Percentiles rank a stretch among this genome's conserved stretches.
Evolutionary conservation across 306 rosid genomes (phyloP).

Genomic region (Mucuna pruriens): DNA sequence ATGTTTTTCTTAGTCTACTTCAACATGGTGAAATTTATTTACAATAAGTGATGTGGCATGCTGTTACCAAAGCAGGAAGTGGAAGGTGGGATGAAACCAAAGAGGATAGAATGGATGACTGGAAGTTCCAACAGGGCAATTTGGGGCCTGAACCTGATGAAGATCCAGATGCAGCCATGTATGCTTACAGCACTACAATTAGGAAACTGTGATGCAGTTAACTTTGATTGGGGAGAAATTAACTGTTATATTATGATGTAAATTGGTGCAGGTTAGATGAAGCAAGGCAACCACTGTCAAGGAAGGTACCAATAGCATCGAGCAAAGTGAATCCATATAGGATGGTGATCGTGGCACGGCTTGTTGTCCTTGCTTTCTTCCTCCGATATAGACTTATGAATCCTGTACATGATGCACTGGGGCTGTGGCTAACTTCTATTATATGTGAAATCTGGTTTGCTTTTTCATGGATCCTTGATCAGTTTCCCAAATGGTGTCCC

Average conservation of each 20-base stretch:
- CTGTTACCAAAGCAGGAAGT: constrained; percentile 59
- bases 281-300: constrained; percentile 89
- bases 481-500: constrained; percentile 95
- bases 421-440: constrained; percentile 84
- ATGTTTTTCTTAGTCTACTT: not conserved
- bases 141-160: constrained; percentile 83
- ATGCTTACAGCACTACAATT: constrained; percentile 17
- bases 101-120: constrained; percentile 78
- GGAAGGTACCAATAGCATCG: constrained; percentile 86
- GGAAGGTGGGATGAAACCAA: constrained; percentile 81
- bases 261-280: constrained; percentile 79
- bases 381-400: constrained; percentile 72
- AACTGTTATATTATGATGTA: constrained; percentile 4
- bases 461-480: constrained; percentile 94
- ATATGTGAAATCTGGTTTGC: constrained; percentile 90
- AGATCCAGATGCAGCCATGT: constrained; percentile 76
- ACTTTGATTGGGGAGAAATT: not conserved
- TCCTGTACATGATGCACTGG: constrained; percentile 78
- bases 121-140: constrained; percentile 95
- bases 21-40: not conserved
- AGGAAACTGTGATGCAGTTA: constrained; percentile 16
- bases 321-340: constrained; percentile 85
- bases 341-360: constrained; percentile 82
- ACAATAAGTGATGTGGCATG: not conserved
- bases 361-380: constrained; percentile 64